Base-by-base conservation (phyloP, 768 basidiomycete genomes). In the Boletus subcaerulescens region DNA sequence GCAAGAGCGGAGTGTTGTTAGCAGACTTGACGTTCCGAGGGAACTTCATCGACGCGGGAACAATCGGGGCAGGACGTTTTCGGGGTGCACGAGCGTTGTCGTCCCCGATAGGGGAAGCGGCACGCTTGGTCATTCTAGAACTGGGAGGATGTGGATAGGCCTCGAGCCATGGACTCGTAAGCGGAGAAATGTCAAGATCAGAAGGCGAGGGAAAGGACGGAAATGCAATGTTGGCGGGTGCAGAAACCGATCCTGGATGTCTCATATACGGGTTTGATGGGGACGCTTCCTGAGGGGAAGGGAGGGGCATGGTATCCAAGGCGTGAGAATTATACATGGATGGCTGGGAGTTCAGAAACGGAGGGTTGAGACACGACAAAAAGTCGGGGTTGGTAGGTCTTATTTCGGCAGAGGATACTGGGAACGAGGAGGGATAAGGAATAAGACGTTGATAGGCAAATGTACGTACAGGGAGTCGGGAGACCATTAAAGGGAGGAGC, bases 121-220 rank as follows among this genome's bases (percentile, higher is more conserved):
- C 76, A 13, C 86, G 80, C 57, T 88, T 87, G 4, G 67, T 41
- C 1, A 60, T 59, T 54, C 72, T 65, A 17, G 46, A 40, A 36
- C 57, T 67, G 12, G 62, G 59, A 18, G 68, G 59, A 20, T 75
- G 73, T 24, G 78, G 76, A 48, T 80, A 76, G 5, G 88, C 80
- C 5, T 83, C 86, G 0, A 92, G 77, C 87, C 89, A 91, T 2
- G 89, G 89, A 59, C 89, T 91, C 0, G 88, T 88, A 20, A 92
- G 73, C 0, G 90, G 89, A 1, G 88, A 89, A 45, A 92, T 82
- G 56, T 92, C 88, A 26, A 87, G 69, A 52, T 88, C 83, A 20
- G 75, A 70, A 0, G 78, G 74, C 17, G 77, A 77, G 3, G 77
- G 71, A 13, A 78, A 58, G 61, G 76, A n/a, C 69, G 75, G 76